These are phyloP conservation scores for Trichoderma endophyticum DNA, from an alignment of 2,329 filamentous ascomycete genomes.

Conservation along the genomic window DNA sequence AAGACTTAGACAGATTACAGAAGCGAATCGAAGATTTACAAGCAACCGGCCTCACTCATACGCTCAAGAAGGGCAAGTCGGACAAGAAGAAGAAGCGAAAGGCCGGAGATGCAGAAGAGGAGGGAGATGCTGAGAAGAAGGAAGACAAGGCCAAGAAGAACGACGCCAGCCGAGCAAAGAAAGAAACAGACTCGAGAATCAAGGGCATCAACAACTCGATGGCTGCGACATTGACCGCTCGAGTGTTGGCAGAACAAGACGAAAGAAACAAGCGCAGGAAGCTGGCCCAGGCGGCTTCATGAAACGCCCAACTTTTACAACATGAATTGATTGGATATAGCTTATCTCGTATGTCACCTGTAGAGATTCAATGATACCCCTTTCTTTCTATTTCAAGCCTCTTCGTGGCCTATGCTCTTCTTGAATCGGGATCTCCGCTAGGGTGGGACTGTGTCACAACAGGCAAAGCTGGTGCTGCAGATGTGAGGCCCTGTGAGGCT, in stretches of 20 bases:
- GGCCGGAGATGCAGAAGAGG: conserved; percentile 35
- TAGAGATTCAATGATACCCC: conserved; percentile 19
- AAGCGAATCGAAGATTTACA: conserved; percentile 66
- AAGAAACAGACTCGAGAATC: conserved; percentile 34
- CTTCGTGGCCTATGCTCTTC: not conserved
- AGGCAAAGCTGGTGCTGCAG: not conserved
- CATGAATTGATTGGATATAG: not conserved
- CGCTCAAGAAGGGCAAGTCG: conserved; percentile 74
- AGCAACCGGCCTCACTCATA: conserved; percentile 74
- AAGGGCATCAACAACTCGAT: conserved; percentile 81
- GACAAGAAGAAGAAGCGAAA: conserved; percentile 69
- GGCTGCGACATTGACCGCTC: conserved; percentile 80
- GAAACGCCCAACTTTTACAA: not conserved
- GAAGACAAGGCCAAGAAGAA: conserved; percentile 18
- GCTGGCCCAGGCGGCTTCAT: conserved; percentile 39
- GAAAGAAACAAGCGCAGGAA: conserved; percentile 76
- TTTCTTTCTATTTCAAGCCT: not conserved
- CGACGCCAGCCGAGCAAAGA: conserved; percentile 29
- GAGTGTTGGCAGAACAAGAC: conserved; percentile 83
- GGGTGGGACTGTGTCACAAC: not conserved
- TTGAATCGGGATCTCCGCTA: not conserved
- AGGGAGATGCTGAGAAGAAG: conserved; percentile 27
- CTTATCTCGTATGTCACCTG: not conserved
- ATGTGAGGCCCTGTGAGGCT: not conserved
- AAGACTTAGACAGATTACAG: conserved; percentile 66